These are phyloP conservation scores for Coniochaeta ligniaria DNA, from an alignment of 2,329 filamentous ascomycete species.

Conservation along the genomic window DNA sequence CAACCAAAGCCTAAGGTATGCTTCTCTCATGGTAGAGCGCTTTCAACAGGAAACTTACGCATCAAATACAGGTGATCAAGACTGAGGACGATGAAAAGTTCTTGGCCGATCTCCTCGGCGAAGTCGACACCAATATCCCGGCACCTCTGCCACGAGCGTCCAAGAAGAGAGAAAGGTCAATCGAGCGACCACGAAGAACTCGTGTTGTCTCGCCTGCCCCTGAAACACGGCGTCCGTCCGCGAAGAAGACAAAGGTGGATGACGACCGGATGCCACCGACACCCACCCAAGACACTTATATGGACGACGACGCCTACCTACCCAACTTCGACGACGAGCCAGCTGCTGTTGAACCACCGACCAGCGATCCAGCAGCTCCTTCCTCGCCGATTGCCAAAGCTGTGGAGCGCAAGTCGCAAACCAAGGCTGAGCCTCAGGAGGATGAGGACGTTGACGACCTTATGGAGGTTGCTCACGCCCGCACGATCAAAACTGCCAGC, in stretches of 20 bases:
- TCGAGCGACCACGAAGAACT: slow-evolving; percentile 64
- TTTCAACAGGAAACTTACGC: slow-evolving; percentile 7
- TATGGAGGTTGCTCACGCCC: slow-evolving; percentile 80
- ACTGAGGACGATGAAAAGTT: slow-evolving; percentile 88
- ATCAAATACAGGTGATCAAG: slow-evolving; percentile 51
- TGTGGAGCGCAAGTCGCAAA: slow-evolving; percentile 60
- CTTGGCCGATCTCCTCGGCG: slow-evolving; percentile 73
- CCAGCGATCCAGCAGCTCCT: slow-evolving; percentile 70
- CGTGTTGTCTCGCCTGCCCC: slow-evolving; percentile 72
- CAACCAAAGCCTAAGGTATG: slow-evolving; percentile 76
- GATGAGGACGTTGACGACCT: slow-evolving; percentile 71
- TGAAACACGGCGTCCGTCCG: slow-evolving; percentile 38
- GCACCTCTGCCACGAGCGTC: slow-evolving; percentile 46
- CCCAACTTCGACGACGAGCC: slow-evolving; percentile 56
- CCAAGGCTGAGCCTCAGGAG: slow-evolving; percentile 50
- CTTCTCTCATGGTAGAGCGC: not conserved
- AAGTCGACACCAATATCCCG: slow-evolving; percentile 72
- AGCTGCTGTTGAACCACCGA: slow-evolving; percentile 46
- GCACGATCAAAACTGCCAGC: slow-evolving; percentile 58
- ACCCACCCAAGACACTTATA: slow-evolving; percentile 40
- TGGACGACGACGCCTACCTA: slow-evolving; percentile 48
- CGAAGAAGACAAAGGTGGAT: slow-evolving; percentile 51
- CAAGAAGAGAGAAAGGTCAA: slow-evolving; percentile 62
- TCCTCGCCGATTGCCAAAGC: slow-evolving; percentile 83
- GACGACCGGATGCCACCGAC: slow-evolving; percentile 41